Conservation (phyloP, 306 rosid species). For the Lathyrus sativus region DNA sequence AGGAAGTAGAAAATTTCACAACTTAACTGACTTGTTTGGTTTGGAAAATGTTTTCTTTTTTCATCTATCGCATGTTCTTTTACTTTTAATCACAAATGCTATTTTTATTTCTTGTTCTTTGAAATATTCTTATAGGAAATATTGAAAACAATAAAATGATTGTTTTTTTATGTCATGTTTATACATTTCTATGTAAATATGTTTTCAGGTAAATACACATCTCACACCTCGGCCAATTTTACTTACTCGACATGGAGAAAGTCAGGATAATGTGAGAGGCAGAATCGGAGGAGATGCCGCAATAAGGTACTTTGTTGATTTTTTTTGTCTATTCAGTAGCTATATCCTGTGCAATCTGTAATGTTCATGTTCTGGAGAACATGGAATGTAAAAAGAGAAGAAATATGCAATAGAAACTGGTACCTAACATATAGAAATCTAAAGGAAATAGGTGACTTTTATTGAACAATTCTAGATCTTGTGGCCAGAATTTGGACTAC, state of each 20-base stretch:
- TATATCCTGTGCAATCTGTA: not conserved
- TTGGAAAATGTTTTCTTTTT: constrained; percentile 1
- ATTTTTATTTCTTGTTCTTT: not conserved
- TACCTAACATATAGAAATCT: not conserved
- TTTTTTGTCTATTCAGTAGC: constrained; percentile 21
- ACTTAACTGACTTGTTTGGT: not conserved
- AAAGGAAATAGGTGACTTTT: not conserved
- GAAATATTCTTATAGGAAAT: not conserved
- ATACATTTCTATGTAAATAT: constrained; percentile 26
- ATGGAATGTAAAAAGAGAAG: constrained; percentile 15
- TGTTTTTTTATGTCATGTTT: constrained; percentile 26
- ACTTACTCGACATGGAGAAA: constrained; percentile 98
- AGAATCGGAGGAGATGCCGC: constrained; percentile 93
- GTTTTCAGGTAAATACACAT: constrained; percentile 88
- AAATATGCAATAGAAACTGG: not conserved
- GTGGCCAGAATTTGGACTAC: not conserved
- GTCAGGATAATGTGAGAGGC: constrained; percentile 93
- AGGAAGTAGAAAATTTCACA: not conserved
- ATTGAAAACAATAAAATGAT: not conserved
- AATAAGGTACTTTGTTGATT: constrained; percentile 58
- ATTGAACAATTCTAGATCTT: not conserved
- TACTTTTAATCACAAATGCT: not conserved
- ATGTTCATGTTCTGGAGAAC: constrained; percentile 23
- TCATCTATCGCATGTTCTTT: not conserved
- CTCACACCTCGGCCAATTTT: constrained; percentile 98